Evolutionary conservation across 75 land plant species (phyloP), one percentile per base, ranked within the genome.

Genomic region (Selaginella moellendorffii): DNA sequence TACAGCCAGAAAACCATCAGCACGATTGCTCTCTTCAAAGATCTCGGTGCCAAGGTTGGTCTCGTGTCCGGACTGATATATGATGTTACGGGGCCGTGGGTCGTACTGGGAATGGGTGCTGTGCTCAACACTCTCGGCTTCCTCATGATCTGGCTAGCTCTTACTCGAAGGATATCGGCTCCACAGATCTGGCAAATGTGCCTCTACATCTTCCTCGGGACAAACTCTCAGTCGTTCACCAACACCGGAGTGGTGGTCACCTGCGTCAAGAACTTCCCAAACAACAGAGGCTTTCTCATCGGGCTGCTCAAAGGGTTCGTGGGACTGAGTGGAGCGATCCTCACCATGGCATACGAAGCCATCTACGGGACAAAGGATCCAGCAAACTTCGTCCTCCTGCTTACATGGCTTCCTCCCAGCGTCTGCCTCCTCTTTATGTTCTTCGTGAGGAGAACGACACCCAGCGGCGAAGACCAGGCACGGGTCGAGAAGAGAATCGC

Each of bases 241-340:
- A 83, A 70, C 61, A 83, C 85, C 1, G 71, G 31, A 12, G 29
- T 29, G n/a, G 64, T 68, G 19, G 30, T 28, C 29, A 29, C 64
- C 19, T 17, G 62, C 20, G 62, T 60, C n/a, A n/a, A n/a, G n/a
- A n/a, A n/a, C n/a, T n/a, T n/a, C n/a, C n/a, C n/a, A n/a, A n/a
- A n/a, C n/a, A n/a, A 66, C 71, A 64, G 96, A 19, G 97, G 97
- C 18, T 85, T 87, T 2, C 72, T 72, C 54, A 77, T 92, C 10
- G 96, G 97, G 21, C 80, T 92, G 64, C 79, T 88, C 79, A 90
- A 90, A 96, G 96, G 96, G 0, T 85, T 78, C 77, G 68, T 88
- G 53, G 96, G 96, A 36, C 61, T 93, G 51, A 80, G 96, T 72
- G 98, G 87, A 31, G 96, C 98, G 23, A 74, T 89, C 52, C 30